Evolutionary conservation across 2,329 filamentous ascomycete genomes (phyloP), one percentile per base, ranked within the genome.

Genomic region (Aureobasidium lini): DNA sequence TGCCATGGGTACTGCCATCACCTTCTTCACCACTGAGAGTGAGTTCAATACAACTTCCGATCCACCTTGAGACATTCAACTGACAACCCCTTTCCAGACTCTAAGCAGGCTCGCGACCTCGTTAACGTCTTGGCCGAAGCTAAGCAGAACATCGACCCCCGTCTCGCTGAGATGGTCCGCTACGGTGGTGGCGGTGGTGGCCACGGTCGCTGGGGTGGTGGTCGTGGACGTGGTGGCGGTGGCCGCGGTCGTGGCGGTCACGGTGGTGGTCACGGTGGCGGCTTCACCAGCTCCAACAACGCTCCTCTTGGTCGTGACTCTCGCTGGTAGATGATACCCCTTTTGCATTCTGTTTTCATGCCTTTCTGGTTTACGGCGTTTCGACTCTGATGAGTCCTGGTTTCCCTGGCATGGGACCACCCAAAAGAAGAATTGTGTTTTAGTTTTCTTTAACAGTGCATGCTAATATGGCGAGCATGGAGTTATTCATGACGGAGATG

Each of bases 11-110:
- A 97, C 92, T 70, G 94, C 94, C 74, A 97, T 97, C 73, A 97
- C 94, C 66, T 85, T 99, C 71, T 99, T 99, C 79, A 97, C 94
- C 76, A 94, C 93, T 88, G 94, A 97, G 78, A 97, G 93, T 96
- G 83, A 80, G 92, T 88, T 62, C 57, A 23, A 23, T 23, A 3
- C 23, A 23, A 2, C 28, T 16, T 43, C 23, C 31, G 53, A 63
- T 31, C 61, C 60, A 60, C 58, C 40, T 44, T 18, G 43, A 32
- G 44, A 37, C 37, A 48, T 15, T 15, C 1, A 42, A 60, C 72
- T 77, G 66, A 77, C 68, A 31, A 49, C 29, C n/a, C 23, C 5
- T 60, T 54, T 11, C 7, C 63, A 79, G 78, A 80, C 69, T 72
- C 77, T 54, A 79, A 80, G 73, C 78, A 81, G 85, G 93, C 94